Evolutionary conservation across 352 stramenopile genomes (phyloP), one percentile per base, ranked within the genome.

Genomic region (Phytophthora pinifolia): DNA sequence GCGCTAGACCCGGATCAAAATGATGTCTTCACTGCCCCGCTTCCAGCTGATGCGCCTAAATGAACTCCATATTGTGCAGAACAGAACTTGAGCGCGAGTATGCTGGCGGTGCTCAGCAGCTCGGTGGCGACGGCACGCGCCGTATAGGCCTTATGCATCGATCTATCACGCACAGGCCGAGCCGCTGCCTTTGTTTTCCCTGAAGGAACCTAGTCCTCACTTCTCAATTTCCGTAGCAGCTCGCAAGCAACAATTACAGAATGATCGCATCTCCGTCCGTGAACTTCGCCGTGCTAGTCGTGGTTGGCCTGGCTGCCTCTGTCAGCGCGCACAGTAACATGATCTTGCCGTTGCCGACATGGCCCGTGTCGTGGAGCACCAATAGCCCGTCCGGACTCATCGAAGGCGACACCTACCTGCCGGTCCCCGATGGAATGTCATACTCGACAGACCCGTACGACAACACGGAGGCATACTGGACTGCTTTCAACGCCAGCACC

Each of bases 381-480:
- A 74, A 71, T 53, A 68, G 55, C 18, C 62, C 58, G 6, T 74
- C 66, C 3, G 66, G 62, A 13, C 53, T 54, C 13, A 76, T 81
- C 45, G 61, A 76, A 27, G 71, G 71, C 22, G 48, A 69, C 7
- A 69, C 42, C 7, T 65, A 65, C 10, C 54, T 81, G 7, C 61
- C 57, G 8, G 56, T 70, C n/a, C 67, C 70, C 1, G 32, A 59
- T 25, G 71, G 67, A 18, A 66, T 64, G 56, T 78, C 61, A 1
- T 65, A 69, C 49, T 46, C 54, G 14, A 65, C 54, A 7, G 61
- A 69, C 49, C 61, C 55, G 37, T 60, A 61, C 45, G 37, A 65
- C 31, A 72, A 69, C 41, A 65, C 54, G 2, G 51, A 53, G 20
- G 54, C 54, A 6, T 74, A 67, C 38, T 64, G 50, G 60, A 59